Evolutionary conservation across 2,329 filamentous ascomycete species (phyloP).

Genomic region (Fusarium graminum): DNA sequence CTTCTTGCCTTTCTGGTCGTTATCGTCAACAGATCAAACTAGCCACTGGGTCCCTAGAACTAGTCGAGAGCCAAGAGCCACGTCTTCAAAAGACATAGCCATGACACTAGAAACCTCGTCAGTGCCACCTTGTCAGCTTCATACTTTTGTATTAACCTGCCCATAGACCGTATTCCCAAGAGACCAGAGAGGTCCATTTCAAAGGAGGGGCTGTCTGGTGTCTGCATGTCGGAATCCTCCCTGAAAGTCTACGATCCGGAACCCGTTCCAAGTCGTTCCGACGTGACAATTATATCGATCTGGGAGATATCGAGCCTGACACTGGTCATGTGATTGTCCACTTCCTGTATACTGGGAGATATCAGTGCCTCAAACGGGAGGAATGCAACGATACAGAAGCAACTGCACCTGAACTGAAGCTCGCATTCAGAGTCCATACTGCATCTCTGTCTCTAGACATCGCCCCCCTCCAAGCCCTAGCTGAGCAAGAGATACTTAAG

Average conservation of each 20-base stretch:
- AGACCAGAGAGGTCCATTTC: neutral
- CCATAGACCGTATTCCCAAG: neutral
- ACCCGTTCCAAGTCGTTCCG: rapidly evolving
- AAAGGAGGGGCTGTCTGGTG: neutral
- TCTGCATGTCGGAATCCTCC: neutral
- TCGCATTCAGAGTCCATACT: neutral
- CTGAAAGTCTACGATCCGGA: neutral
- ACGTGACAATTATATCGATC: rapidly evolving
- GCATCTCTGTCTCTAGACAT: neutral
- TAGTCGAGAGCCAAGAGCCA: rapidly evolving
- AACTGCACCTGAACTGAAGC: neutral
- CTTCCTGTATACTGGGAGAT: constrained; percentile 5
- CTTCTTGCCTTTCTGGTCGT: no score
- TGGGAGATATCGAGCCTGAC: neutral
- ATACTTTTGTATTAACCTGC: neutral
- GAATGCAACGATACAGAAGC: neutral
- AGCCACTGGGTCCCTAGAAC: no score
- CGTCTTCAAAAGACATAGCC: neutral
- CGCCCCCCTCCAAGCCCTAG: neutral
- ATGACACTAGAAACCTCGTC: neutral
- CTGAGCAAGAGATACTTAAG: neutral
- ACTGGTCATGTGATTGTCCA: constrained; percentile 14
- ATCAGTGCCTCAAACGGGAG: neutral
- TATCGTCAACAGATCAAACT: no score
- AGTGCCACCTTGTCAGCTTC: neutral